A percentile compares a stretch with the other conserved stretches of the same genome.
Evolutionary conservation across 345 rosid genomes (phyloP).

Genomic region (Kernera saxatilis): DNA sequence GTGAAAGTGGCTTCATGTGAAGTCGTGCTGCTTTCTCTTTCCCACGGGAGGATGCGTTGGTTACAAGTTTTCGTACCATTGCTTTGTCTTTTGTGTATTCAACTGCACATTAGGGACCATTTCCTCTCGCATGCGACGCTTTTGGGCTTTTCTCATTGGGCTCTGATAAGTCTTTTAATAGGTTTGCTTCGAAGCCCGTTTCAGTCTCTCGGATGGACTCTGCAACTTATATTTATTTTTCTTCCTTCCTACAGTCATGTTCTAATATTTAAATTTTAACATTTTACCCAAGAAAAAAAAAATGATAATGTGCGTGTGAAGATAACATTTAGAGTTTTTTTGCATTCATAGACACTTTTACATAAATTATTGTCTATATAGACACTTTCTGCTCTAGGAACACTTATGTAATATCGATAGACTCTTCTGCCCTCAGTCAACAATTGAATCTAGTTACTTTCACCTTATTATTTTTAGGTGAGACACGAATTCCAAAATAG

Average conservation of each 20-base stretch:
- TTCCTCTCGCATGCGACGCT: not conserved
- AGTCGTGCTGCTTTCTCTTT: not conserved
- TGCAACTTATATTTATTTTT: no score
- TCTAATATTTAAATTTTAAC: no score
- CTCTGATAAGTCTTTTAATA: not conserved
- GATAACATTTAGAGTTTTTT: not conserved
- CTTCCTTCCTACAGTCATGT: no score
- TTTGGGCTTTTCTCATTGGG: not conserved
- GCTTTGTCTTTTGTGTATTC: not conserved
- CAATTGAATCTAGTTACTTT: no score
- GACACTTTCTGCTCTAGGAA: no score
- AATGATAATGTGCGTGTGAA: not conserved
- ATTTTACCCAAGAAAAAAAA: no score
- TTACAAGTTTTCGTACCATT: not conserved
- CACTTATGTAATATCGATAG: no score
- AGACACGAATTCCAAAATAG: no score
- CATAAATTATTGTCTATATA: no score
- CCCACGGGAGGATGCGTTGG: not conserved
- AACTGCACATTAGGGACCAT: slow-evolving; percentile 11
- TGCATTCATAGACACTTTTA: no score
- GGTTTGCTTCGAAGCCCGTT: not conserved
- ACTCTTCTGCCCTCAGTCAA: no score
- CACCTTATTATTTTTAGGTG: no score
- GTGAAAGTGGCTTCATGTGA: not conserved
- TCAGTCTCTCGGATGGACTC: not conserved